Evolutionary conservation across 2,329 filamentous ascomycete genomes (phyloP), one percentile per base, ranked within the genome.

Genomic region (Ophiostoma populinum): DNA sequence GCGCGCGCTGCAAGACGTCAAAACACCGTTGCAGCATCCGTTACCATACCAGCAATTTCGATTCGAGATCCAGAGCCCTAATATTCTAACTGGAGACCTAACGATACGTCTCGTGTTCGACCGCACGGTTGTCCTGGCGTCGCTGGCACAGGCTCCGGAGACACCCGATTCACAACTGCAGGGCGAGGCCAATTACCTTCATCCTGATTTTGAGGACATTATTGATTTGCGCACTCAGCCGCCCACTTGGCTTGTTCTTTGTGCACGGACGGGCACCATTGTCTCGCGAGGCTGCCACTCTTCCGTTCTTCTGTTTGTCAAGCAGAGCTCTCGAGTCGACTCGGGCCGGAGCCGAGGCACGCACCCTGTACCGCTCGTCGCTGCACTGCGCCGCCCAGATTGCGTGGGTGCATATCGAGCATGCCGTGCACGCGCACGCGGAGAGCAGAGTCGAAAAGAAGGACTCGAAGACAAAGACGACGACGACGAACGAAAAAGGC

Each of bases 381-480:
- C n/a, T n/a, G n/a, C n/a, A n/a, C n/a, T n/a, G 76, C 49, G 61
- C 79, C 36, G 80, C 77, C 16, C 60, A 98, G 5, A 65, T 93
- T 34, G 75, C 76, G 37, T 98, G 90, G 90, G 81, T 94, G 22
- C 74, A 76, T n/a, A 65, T 98, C 2, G 90, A 98, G 54, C 80
- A 92, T 51, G 73, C 71, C 37, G 70, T 87, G 32, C 74, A 78
- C 49, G 51, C 55, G 13, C 63, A 54, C 47, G 56, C 51, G 13
- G 19, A 32, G 30, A 13, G 20, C 13, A n/a, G 17, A 9, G 13
- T 9, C 6, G 12, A 17, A 4, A 47, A 46, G 32, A 40, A 17
- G 37, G 42, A 15, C 12, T 43, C 41, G 6, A n/a, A n/a, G n/a
- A 46, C 56, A 34, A 15, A 43, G 24, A 44, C 46, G 20, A n/a